Conservation (phyloP, 2,329 filamentous ascomycete species). For the Colletotrichum coccodes region DNA sequence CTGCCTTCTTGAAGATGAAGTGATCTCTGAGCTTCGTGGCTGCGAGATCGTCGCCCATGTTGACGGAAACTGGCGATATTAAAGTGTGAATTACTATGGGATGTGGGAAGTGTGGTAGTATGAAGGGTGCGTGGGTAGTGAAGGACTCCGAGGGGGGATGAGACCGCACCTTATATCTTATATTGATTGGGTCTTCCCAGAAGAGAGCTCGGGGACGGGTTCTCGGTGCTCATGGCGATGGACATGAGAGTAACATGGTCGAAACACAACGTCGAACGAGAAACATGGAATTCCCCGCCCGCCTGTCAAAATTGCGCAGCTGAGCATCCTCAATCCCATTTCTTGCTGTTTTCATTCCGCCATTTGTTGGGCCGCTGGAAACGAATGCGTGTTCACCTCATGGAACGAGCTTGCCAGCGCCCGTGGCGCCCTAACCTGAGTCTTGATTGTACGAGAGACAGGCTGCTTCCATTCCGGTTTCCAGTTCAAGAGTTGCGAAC, state of each 20-base stretch:
- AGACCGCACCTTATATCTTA: too few relatives aligned
- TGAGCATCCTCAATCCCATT: background rate
- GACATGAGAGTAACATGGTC: too few relatives aligned
- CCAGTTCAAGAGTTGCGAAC: too few relatives aligned
- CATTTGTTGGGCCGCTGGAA: background rate
- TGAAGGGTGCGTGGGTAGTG: too few relatives aligned
- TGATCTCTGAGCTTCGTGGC: slow-evolving; percentile 35
- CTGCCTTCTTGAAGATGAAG: slow-evolving; percentile 39
- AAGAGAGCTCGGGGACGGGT: too few relatives aligned
- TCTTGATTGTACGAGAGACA: background rate
- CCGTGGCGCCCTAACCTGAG: background rate
- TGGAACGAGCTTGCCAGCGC: background rate
- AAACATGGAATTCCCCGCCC: background rate
- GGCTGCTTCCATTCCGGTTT: background rate
- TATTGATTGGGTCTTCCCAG: too few relatives aligned
- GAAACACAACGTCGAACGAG: background rate
- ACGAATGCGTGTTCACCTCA: background rate
- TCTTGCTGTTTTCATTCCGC: background rate
- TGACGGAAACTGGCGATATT: too few relatives aligned
- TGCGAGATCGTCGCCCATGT: background rate
- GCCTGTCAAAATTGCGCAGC: background rate
- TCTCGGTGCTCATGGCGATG: too few relatives aligned
- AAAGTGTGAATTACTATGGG: too few relatives aligned
- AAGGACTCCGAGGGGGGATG: too few relatives aligned
- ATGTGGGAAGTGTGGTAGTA: too few relatives aligned